Evolutionary conservation across 805 yeast genomes (phyloP).

Genomic region (Saturnispora dispora): DNA sequence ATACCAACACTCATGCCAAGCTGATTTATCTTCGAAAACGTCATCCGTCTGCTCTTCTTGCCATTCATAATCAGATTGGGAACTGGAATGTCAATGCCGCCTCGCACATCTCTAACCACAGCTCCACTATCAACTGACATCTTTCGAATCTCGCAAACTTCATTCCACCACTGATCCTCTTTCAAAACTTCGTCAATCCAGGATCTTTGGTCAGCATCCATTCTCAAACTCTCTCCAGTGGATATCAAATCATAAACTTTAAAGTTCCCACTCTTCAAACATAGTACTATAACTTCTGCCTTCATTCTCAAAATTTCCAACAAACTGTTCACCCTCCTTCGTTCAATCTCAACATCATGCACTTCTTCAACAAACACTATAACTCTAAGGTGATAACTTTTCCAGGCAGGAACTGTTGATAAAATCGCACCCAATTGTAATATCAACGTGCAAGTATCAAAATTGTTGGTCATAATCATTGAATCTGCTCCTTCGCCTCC

Average conservation of each 20-base stretch:
- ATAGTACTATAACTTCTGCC: conserved; percentile 68
- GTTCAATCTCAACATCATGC: conserved; percentile 65
- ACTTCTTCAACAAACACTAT: conserved; percentile 81
- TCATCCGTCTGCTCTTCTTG: not conserved
- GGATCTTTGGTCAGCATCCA: conserved; percentile 29
- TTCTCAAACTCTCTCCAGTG: conserved; percentile 43
- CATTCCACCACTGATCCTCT: conserved; percentile 80
- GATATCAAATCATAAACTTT: conserved; percentile 66
- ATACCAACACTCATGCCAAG: conserved; percentile 12
- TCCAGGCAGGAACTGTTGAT: conserved; percentile 91
- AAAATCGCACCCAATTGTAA: conserved; percentile 89
- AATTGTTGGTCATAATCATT: conserved; percentile 74
- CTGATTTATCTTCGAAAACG: conserved; percentile 7
- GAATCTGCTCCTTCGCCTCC: conserved; percentile 47
- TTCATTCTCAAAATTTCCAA: conserved; percentile 74
- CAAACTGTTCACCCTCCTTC: conserved; percentile 48
- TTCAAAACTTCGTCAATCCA: conserved; percentile 43
- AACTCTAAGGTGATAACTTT: conserved; percentile 64
- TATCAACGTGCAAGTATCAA: conserved; percentile 91
- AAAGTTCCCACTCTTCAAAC: conserved; percentile 49
- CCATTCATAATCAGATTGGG: not conserved
- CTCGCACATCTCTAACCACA: not conserved
- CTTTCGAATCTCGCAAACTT: conserved; percentile 7
- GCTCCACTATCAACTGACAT: not conserved
- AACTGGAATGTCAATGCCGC: not conserved